Base-by-base conservation (phyloP, 495 filamentous ascomycete genomes). In the Xylaria nigripes region DNA sequence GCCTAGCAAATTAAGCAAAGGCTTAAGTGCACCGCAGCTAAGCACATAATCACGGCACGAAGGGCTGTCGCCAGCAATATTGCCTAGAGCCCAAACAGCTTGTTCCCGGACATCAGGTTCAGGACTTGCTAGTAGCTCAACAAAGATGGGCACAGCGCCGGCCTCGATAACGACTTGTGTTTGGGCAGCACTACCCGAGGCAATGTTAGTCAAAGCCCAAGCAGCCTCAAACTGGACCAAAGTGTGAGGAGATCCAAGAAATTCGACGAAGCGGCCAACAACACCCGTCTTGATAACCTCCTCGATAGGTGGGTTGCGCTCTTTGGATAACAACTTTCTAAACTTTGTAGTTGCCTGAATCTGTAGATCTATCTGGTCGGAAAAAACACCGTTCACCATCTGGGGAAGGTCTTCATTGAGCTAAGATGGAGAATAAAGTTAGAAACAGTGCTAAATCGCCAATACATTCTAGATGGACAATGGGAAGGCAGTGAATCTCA, bases 291-390 rank as follows among this genome's bases (percentile, higher is more conserved):
- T 93, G 68, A 99, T 97, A 57, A 99, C 94, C 61, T 91, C 89
- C 72, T 99, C 94, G 68, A 99, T 99, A 19, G 94, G 93, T 16
- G 94, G 94, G 73, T 99, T 99, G 67, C 94, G 88, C 77, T 99
- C 94, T 75, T 99, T 99, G 54, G 89, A 95, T 5, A 99, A 78
- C 21, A 99, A 78, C 74, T 99, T 99, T 56, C 94, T 78, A 78
- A 99, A 99, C 71, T 96, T 96, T 51, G 94, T 99, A 21, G 94
- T 99, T n/a, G 94, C 92, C 74, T 90, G 84, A 60, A 99, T 99
- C 70, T 99, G 94, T 45, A 86, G 81, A 62, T 99, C 94, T 72
- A 99, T 96, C 71, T 96, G 89, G 30, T 97, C 90, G 57, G 94
- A 97, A 77, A 97, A 96, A 63, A 97, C 94, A 54, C 94, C 94